phyloP scores from a whole-genome alignment of 129 eudicot species.

The Pseudognaphalium luteoalbum region DNA sequence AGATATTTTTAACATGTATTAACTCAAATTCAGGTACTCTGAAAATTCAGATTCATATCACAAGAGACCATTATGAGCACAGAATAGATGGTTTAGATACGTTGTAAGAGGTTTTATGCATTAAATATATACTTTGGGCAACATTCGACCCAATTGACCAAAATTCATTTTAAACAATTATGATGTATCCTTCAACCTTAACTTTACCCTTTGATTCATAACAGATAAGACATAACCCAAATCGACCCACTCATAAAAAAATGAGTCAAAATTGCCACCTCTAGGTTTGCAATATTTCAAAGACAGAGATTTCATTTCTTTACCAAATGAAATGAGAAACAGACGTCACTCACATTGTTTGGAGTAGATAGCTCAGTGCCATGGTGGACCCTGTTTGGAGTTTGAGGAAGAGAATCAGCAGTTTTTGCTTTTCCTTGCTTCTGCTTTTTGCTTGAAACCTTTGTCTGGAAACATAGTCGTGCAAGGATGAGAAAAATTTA shows the following conservation, averaged over 20 bases:
- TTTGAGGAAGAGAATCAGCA: constrained; percentile 13
- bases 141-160: background rate
- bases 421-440: constrained; percentile 24
- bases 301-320: background rate
- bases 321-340: background rate
- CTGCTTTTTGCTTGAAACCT: constrained; percentile 35
- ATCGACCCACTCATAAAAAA: background rate
- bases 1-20: background rate
- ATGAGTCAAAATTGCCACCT: background rate
- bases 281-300: background rate
- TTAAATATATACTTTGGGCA: background rate
- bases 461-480: constrained; percentile 1
- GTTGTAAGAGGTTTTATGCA: background rate
- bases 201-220: background rate
- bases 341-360: constrained; percentile 27
- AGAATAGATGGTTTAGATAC: background rate
- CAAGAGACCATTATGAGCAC: background rate
- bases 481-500: constrained; percentile 14
- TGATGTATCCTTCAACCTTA: background rate
- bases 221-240: background rate
- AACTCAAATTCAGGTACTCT: background rate
- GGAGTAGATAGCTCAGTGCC: constrained; percentile 29
- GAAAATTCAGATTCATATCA: background rate
- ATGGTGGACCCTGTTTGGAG: constrained; percentile 26
- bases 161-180: background rate